Evolutionary conservation across 192 early-diverging fungal species (phyloP), one percentile per base, ranked within the genome.

Genomic region (Fimicolochytrium jonesii): DNA sequence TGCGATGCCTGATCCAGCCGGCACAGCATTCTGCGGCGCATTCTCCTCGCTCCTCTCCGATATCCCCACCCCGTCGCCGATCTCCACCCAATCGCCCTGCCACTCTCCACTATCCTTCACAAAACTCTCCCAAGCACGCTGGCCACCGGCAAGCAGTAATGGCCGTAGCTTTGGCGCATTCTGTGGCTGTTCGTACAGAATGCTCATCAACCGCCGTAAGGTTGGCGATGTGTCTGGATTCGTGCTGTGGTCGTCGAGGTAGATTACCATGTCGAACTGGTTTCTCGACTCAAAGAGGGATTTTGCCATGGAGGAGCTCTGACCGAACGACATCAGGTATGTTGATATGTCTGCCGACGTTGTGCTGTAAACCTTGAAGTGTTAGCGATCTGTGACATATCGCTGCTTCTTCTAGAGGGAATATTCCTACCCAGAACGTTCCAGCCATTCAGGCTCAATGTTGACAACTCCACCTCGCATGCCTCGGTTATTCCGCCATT

Each of bases 131-230:
- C 94, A 96, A 2, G 79, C 88, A 32, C 82, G 72, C 72, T 91
- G 92, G 0, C 94, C 94, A 13, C 94, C 94, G 6, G 73, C 49
- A 7, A 96, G 64, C 26, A 96, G 65, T 44, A 90, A 73, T 1
- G 92, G 92, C 32, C 63, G 57, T 23, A 75, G 69, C 30, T 68
- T 61, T 32, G 86, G 74, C 7, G 61, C 57, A 41, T 79, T 82
- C 18, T 72, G 56, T 39, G 74, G 84, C 54, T 87, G 67, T 22
- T 87, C 79, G 51, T 82, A 86, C 25, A 96, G 76, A 0, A 84
- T 85, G 9, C 57, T 35, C 52, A 81, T 75, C 5, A 94, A 67
- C 26, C 65, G 56, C 35, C 57, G 29, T 0, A 72, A 34, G 10
- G 18, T 22, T 17, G 26, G 63, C 18, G 57, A 65, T 54, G 11